Percentiles rank a stretch among this genome's conserved stretches.
phyloP scores from a whole-genome alignment of 2,329 filamentous ascomycete genomes.

The Trichoderma gracile region DNA sequence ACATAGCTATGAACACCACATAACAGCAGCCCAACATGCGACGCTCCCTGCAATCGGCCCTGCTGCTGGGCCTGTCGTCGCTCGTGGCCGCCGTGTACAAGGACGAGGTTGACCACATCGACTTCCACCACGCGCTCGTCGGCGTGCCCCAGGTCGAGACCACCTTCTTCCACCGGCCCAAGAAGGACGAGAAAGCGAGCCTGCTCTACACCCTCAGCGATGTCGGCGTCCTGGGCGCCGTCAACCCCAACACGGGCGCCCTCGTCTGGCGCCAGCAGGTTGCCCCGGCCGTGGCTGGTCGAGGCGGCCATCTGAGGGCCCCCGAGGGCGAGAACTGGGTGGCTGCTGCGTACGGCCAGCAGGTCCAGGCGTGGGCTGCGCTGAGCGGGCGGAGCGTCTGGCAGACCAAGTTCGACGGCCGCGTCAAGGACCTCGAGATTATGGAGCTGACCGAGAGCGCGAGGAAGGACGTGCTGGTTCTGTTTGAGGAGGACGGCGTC shows the following conservation, averaged over 20 bases:
- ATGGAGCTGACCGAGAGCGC: slow-evolving; percentile 66
- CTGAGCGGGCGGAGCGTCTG: slow-evolving; percentile 77
- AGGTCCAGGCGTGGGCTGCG: slow-evolving; percentile 80
- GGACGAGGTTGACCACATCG: slow-evolving; percentile 88
- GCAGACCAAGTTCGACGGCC: slow-evolving; percentile 62
- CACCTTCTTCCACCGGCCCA: slow-evolving; percentile 92
- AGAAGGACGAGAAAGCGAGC: slow-evolving; percentile 78
- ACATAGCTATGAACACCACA: slow-evolving; percentile 19
- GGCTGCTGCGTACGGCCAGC: slow-evolving; percentile 68
- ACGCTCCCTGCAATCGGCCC: slow-evolving; percentile 39
- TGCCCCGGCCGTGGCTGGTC: slow-evolving; percentile 49
- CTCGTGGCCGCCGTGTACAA: slow-evolving; percentile 69
- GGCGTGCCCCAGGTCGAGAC: slow-evolving; percentile 78
- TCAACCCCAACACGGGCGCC: slow-evolving; percentile 83
- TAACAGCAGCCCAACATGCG: slow-evolving; percentile 37
- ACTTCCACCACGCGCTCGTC: slow-evolving; percentile 89
- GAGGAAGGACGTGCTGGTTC: slow-evolving; percentile 69
- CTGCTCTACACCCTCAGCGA: slow-evolving; percentile 91
- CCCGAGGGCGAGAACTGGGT: slow-evolving; percentile 78
- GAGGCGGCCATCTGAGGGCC: slow-evolving; percentile 63
- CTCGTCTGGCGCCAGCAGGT: slow-evolving; percentile 85
- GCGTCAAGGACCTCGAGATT: slow-evolving; percentile 71
- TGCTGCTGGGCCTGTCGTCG: slow-evolving; percentile 44
- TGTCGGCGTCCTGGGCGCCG: slow-evolving; percentile 76
- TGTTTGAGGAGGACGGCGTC: slow-evolving; percentile 61